These are phyloP conservation scores for Spergularia marina DNA, from an alignment of 148 eudicot species.

Conservation along the genomic window DNA sequence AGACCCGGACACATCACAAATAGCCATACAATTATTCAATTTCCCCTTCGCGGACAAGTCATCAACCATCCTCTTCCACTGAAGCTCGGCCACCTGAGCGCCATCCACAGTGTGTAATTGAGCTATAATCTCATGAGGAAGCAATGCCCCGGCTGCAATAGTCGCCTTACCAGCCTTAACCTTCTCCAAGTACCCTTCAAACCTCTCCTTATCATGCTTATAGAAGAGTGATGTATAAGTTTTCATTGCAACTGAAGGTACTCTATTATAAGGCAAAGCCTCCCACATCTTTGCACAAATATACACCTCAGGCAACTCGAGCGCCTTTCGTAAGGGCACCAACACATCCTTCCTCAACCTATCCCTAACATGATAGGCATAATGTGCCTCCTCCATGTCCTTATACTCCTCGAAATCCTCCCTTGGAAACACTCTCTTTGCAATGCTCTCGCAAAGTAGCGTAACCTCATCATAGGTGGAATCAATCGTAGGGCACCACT, in stretches of 20 bases:
- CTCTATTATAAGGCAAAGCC: constrained; percentile 35
- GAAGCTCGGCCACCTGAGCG: constrained; percentile 41
- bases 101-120: constrained; percentile 22
- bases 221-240: constrained; percentile 24
- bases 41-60: constrained; percentile 38
- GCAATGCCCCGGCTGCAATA: constrained; percentile 54
- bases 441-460: constrained; percentile 23
- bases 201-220: constrained; percentile 35
- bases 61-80: constrained; percentile 54
- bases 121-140: constrained; percentile 46
- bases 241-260: constrained; percentile 56
- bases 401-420: constrained; percentile 26
- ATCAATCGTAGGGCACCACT: constrained; percentile 24
- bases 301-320: constrained; percentile 48
- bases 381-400: constrained; percentile 41
- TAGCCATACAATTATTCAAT: constrained; percentile 39
- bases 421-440: constrained; percentile 31
- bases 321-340: constrained; percentile 39
- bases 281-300: constrained; percentile 43
- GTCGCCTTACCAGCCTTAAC: constrained; percentile 44
- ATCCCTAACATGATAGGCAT: constrained; percentile 38
- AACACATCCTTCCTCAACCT: constrained; percentile 51
- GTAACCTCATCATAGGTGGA: constrained; percentile 21
- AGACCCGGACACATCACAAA: constrained; percentile 38
- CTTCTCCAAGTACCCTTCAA: constrained; percentile 33